These are phyloP conservation scores for Candida insectorum DNA, from an alignment of 805 yeast species.

Conservation along the genomic window DNA sequence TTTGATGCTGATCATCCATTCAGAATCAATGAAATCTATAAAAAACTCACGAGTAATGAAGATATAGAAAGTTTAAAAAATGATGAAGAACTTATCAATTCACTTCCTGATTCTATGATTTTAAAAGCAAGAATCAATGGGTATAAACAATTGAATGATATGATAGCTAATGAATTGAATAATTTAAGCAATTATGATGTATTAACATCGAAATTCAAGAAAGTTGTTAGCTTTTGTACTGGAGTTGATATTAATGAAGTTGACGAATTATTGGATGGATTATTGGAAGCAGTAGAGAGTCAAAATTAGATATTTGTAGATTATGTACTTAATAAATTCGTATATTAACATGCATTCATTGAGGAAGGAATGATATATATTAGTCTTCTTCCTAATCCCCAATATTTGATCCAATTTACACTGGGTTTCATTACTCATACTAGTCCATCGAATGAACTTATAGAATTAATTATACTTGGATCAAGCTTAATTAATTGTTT, in stretches of 20 bases:
- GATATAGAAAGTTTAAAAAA: slow-evolving; percentile 20
- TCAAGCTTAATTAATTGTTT: slow-evolving; percentile 76
- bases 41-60: slow-evolving; percentile 39
- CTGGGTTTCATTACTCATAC: too few species aligned
- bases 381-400: too few species aligned
- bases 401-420: too few species aligned
- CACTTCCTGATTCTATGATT: slow-evolving; percentile 46
- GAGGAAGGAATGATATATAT: too few species aligned
- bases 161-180: slow-evolving; percentile 50
- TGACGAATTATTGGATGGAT: slow-evolving; percentile 75
- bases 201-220: slow-evolving; percentile 65
- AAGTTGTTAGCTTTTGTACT: slow-evolving; percentile 86
- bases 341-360: too few species aligned
- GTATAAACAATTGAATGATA: slow-evolving; percentile 65
- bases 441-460: slow-evolving; percentile 77
- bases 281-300: slow-evolving; percentile 87
- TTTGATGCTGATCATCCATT: slow-evolving; percentile 94
- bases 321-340: background rate
- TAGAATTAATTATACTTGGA: slow-evolving; percentile 70
- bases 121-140: slow-evolving; percentile 79
- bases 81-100: slow-evolving; percentile 21
- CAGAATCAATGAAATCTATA: slow-evolving; percentile 58
- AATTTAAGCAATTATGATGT: slow-evolving; percentile 45
- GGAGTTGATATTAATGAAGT: slow-evolving; percentile 81
- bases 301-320: slow-evolving; percentile 15